Percentiles rank a stretch among this genome's conserved stretches.
These are phyloP conservation scores for Citrullus amarus DNA, from an alignment of 306 rosid genomes.

Conservation along the genomic window DNA sequence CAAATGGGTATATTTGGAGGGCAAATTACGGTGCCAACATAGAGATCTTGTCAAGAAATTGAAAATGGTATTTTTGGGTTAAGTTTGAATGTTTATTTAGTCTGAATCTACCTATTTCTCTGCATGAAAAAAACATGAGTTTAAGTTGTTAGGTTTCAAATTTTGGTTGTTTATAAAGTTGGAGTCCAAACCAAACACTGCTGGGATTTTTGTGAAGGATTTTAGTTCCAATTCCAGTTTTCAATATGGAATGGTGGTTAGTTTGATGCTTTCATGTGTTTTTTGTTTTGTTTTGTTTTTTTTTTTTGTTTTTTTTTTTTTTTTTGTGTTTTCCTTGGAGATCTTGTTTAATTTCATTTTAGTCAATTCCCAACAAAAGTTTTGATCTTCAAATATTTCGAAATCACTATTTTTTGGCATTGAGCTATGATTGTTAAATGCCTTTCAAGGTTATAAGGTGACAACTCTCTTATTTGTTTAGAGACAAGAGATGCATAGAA, in stretches of 20 bases:
- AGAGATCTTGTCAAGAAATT: background rate
- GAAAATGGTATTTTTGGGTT: constrained; percentile 10
- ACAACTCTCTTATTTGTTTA: background rate
- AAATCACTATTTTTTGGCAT: background rate
- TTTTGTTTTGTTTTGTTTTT: background rate
- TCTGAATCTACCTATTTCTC: background rate
- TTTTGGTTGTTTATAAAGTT: constrained; percentile 1
- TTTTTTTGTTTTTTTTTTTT: too few species aligned
- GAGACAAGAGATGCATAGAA: background rate
- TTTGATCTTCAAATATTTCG: background rate
- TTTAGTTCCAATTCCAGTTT: constrained; percentile 7
- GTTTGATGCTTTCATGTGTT: background rate
- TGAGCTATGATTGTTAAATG: background rate
- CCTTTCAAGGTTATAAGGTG: background rate
- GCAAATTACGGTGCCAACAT: background rate
- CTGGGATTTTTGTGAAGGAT: constrained; percentile 3
- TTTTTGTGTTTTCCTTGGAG: too few species aligned
- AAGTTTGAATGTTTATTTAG: background rate
- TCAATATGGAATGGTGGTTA: background rate
- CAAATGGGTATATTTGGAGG: background rate
- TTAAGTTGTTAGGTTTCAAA: constrained; percentile 3
- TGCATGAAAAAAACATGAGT: background rate
- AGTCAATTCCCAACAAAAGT: background rate
- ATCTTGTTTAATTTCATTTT: background rate
- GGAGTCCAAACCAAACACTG: background rate